Base-by-base conservation (phyloP, 768 basidiomycete species). In the Cubamyces sp. region DNA sequence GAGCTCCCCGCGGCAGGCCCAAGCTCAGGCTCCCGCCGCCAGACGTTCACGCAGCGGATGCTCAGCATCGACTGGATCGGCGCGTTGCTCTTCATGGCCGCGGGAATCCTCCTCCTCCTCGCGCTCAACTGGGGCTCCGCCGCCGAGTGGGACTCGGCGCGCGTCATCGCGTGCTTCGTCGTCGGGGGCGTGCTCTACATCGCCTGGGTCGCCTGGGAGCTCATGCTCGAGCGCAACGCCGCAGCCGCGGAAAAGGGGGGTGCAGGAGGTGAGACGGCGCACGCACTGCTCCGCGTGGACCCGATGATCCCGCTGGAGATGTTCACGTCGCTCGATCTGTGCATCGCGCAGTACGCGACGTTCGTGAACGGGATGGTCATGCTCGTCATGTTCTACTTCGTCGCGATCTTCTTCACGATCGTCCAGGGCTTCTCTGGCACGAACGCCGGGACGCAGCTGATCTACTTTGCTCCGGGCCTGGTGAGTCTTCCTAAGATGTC, bases 321-420 rank as follows among this genome's bases (percentile, higher is more conserved):
- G 26, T 82, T 84, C 72, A 69, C 69, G 14, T 76, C 75, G 51
- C 74, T 72, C 28, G 78, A 84, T 64, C 66, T 83, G 46, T 77
- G 74, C 52, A 74, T 76, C 4, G 73, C 74, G 42, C 74, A 74
- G 62, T 77, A 73, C 60, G 75, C 67, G 18, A 73, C 75, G 18
- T 77, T 81, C 56, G 73, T 79, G 12, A 72, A 71, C 1, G 82
- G 82, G 8, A 78, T 84, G 69, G 75, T 84, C 60, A 78, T 79
- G 75, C 71, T 82, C 60, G 81, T 81, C 52, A 78, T 79, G 75
- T 82, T 84, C 69, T 84, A 84, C 67, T 83, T 84, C 62, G 74
- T 84, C 45, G 75, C 82, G 0, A 80, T 83, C 53, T 84, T 84
- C 70, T 77, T 81, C 70, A 77, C 76, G 21, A 73, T 82, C 66